A percentile compares a stretch with the other conserved stretches of the same genome.
phyloP scores from a whole-genome alignment of 371 early-diverging fungal genomes.

The Mucor saturninus region DNA sequence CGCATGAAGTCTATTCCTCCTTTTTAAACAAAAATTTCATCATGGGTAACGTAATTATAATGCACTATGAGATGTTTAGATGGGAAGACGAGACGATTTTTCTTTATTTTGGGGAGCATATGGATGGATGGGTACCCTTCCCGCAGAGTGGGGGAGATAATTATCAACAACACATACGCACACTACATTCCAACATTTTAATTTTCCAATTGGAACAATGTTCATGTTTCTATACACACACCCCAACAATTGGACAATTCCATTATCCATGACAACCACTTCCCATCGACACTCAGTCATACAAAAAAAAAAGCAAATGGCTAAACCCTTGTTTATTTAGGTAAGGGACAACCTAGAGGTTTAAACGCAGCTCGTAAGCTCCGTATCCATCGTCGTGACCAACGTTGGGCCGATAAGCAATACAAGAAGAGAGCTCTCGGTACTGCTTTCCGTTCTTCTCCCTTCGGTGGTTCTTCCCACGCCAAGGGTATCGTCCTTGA shows the following conservation, averaged over 20 bases:
- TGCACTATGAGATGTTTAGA: neutral
- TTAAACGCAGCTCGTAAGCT: constrained; percentile 99
- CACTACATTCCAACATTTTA: no score
- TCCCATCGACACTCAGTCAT: neutral
- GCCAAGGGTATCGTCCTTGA: constrained; percentile 99
- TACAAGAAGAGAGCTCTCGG: constrained; percentile 99
- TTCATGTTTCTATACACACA: no score
- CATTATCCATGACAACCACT: neutral
- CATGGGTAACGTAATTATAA: constrained; percentile 22
- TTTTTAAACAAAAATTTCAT: constrained; percentile 24
- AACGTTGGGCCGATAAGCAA: constrained; percentile 99
- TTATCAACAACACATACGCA: no score
- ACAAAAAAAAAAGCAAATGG: neutral
- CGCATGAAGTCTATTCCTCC: constrained; percentile 11
- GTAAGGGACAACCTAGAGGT: constrained; percentile 96
- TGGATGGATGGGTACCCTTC: neutral
- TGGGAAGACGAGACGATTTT: neutral
- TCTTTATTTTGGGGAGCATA: no score
- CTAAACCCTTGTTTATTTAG: constrained; percentile 37
- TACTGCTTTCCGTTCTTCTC: constrained; percentile 96
- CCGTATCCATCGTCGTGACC: constrained; percentile 94
- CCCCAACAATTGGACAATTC: neutral
- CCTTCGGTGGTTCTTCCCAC: constrained; percentile 99
- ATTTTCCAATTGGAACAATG: neutral
- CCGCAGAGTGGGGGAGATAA: no score